A percentile compares a stretch with the other conserved stretches of the same genome.
These are phyloP conservation scores for Candida montana DNA, from an alignment of 805 yeast species.

Conservation along the genomic window DNA sequence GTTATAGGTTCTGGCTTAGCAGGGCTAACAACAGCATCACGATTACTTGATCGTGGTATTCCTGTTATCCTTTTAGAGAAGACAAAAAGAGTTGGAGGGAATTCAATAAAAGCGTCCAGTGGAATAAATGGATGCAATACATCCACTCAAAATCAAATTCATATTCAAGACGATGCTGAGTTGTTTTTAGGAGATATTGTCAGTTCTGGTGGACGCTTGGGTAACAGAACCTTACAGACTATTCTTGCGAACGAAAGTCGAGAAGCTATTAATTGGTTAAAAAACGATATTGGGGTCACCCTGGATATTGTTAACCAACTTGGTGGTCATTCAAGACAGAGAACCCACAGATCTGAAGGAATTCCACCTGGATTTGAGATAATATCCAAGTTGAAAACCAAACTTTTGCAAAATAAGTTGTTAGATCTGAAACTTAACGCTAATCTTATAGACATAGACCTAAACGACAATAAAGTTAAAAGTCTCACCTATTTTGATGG, in stretches of 20 bases:
- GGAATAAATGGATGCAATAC: constrained; percentile 73
- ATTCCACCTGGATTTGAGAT: constrained; percentile 60
- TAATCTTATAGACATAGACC: constrained; percentile 31
- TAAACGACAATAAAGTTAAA: constrained; percentile 27
- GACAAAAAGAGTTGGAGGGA: constrained; percentile 46
- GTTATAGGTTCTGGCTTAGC: constrained; percentile 81
- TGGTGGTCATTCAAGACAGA: constrained; percentile 77
- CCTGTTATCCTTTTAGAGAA: constrained; percentile 47
- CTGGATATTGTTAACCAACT: constrained; percentile 64
- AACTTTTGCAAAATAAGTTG: constrained; percentile 28
- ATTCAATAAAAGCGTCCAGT: constrained; percentile 56
- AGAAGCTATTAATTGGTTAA: constrained; percentile 70
- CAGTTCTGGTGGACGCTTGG: constrained; percentile 57
- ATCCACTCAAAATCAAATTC: constrained; percentile 42
- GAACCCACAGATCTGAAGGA: constrained; percentile 74
- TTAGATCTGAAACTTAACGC: constrained; percentile 35
- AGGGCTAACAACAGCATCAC: constrained; percentile 67
- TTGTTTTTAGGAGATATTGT: constrained; percentile 62
- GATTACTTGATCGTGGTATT: constrained; percentile 35
- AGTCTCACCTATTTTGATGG: constrained; percentile 38
- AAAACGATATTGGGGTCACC: constrained; percentile 54
- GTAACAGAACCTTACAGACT: constrained; percentile 51
- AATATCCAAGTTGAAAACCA: constrained; percentile 38
- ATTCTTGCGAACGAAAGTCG: constrained; percentile 58
- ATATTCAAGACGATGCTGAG: constrained; percentile 51